Evolutionary conservation across 2,329 filamentous ascomycete genomes (phyloP), one percentile per base, ranked within the genome.

Genomic region (Thelonectria discophora): DNA sequence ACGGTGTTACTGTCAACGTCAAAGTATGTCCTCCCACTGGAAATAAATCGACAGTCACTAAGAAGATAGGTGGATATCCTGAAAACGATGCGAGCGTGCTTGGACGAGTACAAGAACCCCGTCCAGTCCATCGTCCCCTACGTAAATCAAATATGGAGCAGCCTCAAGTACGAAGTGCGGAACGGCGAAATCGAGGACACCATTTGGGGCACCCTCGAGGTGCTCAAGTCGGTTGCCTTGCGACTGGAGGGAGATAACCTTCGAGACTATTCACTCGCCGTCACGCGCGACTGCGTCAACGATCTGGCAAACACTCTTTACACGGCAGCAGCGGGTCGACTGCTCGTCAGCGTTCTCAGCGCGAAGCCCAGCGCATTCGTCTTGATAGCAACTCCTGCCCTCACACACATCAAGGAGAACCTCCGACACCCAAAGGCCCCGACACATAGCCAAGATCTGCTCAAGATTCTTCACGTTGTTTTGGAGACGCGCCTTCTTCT

Each of bases 121-220:
- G 75, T 80, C 34, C 75, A 81, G 55, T 82, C 79, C 9, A 70
- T 87, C 13, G 76, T 76, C 1, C 84, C 85, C 0, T 81, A 83
- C 50, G 75, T 79, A 17, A 77, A 81, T 51, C 79, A 82, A 46
- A 81, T 87, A 48, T 88, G 86, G 86, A 78, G 79, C 30, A 85
- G 84, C n/a, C 80, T 88, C 48, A 88, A 88, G 69, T 88, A 86
- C 62, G 86, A 88, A 65, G 86, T 88, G 12, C 82, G 86, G 34
- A 87, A 88, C 55, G 86, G 86, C 12, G 86, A 88, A 61, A 79
- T 85, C 9, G 81, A 84, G 61, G 86, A 87, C 63, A 81, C 81
- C 1, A 84, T 87, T 13, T 82, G 85, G 69, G 81, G 81, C 3
- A 87, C 85, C 1, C 74, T 88, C 15, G 81, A 82, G 47, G 83